A percentile compares a stretch with the other conserved stretches of the same genome.
Evolutionary conservation across 257 asterid genomes (phyloP).

Genomic region (Petunia axillaris): DNA sequence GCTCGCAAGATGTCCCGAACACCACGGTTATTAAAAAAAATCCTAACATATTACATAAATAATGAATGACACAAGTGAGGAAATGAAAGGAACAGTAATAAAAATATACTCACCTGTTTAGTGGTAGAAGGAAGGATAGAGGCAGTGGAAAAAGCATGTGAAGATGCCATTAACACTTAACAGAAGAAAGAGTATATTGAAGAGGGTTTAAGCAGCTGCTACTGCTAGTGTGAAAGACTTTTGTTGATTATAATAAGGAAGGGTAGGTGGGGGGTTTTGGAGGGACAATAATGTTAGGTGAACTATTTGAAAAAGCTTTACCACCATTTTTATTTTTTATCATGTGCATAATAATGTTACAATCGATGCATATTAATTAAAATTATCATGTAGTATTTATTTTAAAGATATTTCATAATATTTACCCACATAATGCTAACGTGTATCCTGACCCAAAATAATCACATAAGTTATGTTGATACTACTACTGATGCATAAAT

Average conservation of each 20-base stretch:
- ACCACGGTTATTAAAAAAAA: neutral
- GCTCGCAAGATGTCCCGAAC: neutral
- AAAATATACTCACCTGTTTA: conserved; percentile 45
- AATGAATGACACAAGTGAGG: neutral
- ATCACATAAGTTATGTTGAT: too few species aligned
- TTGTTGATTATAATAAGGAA: neutral
- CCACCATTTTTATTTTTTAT: too few species aligned
- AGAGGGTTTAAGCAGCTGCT: conserved; percentile 21
- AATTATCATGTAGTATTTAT: too few species aligned
- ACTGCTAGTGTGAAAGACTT: neutral
- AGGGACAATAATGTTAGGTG: neutral
- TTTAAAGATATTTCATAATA: too few species aligned
- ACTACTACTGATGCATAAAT: too few species aligned
- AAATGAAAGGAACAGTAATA: neutral
- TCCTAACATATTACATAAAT: neutral
- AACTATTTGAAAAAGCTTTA: too few species aligned
- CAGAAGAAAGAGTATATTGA: neutral
- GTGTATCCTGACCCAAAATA: too few species aligned
- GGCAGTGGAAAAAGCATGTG: conserved; percentile 78
- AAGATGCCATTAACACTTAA: conserved; percentile 78
- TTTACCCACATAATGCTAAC: too few species aligned
- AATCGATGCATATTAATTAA: too few species aligned
- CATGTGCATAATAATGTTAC: too few species aligned
- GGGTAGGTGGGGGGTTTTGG: neutral
- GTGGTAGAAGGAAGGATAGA: conserved; percentile 64